Conservation (phyloP, 371 early-diverging fungal species). For the Lichtheimia hyalospora region DNA sequence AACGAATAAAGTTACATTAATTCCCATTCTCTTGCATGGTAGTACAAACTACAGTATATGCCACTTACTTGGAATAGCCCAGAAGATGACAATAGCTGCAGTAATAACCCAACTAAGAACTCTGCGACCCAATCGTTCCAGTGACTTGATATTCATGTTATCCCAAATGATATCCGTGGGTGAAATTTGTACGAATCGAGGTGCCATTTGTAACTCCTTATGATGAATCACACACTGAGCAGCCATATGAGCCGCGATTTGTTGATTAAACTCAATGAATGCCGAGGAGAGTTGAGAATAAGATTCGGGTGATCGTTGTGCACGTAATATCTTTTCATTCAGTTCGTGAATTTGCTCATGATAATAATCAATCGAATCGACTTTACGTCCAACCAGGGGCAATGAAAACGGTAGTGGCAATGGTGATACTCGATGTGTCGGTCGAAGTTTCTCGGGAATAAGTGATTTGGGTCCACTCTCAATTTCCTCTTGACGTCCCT, state of each 20-base stretch:
- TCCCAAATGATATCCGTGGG: constrained; percentile 85
- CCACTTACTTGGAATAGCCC: constrained; percentile 64
- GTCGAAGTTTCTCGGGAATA: constrained; percentile 56
- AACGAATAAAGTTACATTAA: background rate
- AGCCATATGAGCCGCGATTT: constrained; percentile 83
- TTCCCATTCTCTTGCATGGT: background rate
- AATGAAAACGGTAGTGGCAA: constrained; percentile 30
- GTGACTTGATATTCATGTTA: constrained; percentile 66
- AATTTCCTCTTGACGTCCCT: constrained; percentile 6
- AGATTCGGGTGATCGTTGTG: constrained; percentile 22
- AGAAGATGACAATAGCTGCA: constrained; percentile 63
- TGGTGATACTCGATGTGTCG: constrained; percentile 58
- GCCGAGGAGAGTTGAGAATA: constrained; percentile 59
- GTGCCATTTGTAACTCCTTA: constrained; percentile 67
- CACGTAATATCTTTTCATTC: constrained; percentile 52
- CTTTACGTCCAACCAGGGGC: constrained; percentile 60
- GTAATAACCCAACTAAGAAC: constrained; percentile 46
- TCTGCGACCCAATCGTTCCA: constrained; percentile 57
- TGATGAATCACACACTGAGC: constrained; percentile 71
- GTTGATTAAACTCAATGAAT: constrained; percentile 81
- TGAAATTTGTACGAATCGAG: constrained; percentile 64
- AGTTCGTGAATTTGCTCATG: constrained; percentile 51
- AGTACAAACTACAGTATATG: background rate
- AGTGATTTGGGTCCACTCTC: constrained; percentile 13
- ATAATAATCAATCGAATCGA: constrained; percentile 67